These are phyloP conservation scores for Chlorella ohadii DNA, from an alignment of 139 green algal species.

Conservation along the genomic window DNA sequence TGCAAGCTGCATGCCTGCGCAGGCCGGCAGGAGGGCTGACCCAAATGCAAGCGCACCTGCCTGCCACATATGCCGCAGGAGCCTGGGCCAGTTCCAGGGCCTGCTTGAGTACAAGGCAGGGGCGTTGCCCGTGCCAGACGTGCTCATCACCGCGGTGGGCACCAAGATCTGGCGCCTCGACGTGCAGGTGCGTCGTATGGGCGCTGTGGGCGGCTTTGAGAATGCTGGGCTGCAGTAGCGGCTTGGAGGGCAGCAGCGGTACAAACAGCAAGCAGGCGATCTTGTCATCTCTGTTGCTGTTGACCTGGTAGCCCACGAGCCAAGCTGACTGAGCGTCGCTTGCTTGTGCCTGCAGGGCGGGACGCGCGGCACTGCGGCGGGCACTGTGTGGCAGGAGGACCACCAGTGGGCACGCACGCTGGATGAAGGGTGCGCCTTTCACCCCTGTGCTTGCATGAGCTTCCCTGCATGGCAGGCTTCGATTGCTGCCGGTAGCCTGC, in stretches of 20 bases:
- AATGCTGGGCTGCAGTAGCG: too few species aligned
- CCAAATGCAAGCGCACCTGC: background rate
- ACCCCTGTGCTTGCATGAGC: too few species aligned
- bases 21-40: background rate
- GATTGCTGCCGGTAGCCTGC: too few species aligned
- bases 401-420: conserved; percentile 72
- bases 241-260: too few species aligned
- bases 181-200: too few species aligned
- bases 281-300: too few species aligned
- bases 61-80: background rate
- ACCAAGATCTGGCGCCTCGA: conserved; percentile 87
- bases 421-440: conserved; percentile 80
- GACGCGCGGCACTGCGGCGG: conserved; percentile 57
- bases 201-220: too few species aligned
- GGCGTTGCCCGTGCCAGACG: conserved; percentile 81
- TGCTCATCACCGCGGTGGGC: conserved; percentile 88
- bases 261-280: too few species aligned
- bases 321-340: too few species aligned
- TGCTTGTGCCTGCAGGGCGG: conserved; percentile 45
- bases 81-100: conserved; percentile 77
- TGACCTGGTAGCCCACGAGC: too few species aligned
- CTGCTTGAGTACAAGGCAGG: conserved; percentile 76
- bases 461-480: too few species aligned
- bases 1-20: background rate
- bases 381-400: conserved; percentile 81